phyloP scores from a whole-genome alignment of 352 stramenopile genomes.

The Phytopythium helicoides region DNA sequence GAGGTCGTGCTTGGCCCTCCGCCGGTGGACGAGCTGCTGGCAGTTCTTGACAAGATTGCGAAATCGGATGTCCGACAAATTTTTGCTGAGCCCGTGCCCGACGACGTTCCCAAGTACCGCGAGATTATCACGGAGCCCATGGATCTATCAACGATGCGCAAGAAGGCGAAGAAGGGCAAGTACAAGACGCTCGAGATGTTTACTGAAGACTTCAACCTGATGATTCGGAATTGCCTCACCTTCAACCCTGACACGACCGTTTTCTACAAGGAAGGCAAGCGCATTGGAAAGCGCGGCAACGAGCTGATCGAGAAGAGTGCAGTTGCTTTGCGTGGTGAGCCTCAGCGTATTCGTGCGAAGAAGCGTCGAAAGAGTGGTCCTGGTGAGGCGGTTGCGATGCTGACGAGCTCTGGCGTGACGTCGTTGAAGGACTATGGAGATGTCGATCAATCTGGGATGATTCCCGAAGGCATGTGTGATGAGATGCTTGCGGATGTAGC shows the following conservation, averaged over 20 bases:
- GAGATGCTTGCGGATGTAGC: conserved; percentile 73
- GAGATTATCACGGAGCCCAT: conserved; percentile 85
- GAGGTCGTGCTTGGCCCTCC: conserved; percentile 75
- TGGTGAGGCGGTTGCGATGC: conserved; percentile 61
- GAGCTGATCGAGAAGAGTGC: conserved; percentile 78
- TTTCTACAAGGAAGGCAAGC: conserved; percentile 88
- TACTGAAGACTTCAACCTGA: conserved; percentile 76
- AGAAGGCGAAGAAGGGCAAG: conserved; percentile 73
- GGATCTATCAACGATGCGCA: conserved; percentile 83
- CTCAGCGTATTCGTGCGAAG: conserved; percentile 71
- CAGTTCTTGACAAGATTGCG: conserved; percentile 76
- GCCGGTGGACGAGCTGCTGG: conserved; percentile 63
- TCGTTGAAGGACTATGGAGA: conserved; percentile 69
- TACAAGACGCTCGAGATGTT: conserved; percentile 85
- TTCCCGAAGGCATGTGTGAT: conserved; percentile 78
- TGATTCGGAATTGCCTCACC: conserved; percentile 86
- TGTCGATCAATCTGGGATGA: conserved; percentile 79
- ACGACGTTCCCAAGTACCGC: conserved; percentile 81
- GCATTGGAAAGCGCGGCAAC: conserved; percentile 74
- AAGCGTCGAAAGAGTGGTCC: conserved; percentile 66
- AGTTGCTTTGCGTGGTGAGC: conserved; percentile 57
- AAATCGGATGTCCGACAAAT: conserved; percentile 76
- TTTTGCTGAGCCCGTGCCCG: conserved; percentile 82
- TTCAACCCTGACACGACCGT: conserved; percentile 87
- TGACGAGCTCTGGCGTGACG: conserved; percentile 62